These are phyloP conservation scores for Dentipellis fragilis DNA, from an alignment of 768 basidiomycete species.

Conservation along the genomic window DNA sequence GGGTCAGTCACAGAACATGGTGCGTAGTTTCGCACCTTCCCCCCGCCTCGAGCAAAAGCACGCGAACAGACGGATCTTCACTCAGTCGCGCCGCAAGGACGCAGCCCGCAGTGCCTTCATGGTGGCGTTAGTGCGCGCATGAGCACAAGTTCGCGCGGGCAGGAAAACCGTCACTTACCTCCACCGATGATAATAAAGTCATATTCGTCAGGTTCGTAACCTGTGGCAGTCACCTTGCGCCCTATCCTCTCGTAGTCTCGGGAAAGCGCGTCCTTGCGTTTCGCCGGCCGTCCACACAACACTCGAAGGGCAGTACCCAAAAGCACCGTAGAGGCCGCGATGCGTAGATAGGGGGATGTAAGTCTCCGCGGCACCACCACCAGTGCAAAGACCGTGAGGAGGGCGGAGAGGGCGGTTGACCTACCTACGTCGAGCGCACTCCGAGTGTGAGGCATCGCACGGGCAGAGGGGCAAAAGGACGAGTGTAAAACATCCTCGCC, in stretches of 20 bases:
- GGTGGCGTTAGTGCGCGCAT: background rate
- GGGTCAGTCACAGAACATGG: background rate
- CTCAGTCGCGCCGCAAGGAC: conserved; percentile 48
- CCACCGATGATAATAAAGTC: conserved; percentile 29
- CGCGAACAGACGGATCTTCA: conserved; percentile 42
- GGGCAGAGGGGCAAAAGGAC: too few relatives aligned
- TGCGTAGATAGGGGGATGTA: background rate
- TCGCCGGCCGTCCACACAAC: background rate
- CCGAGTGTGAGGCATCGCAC: background rate
- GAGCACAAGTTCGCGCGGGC: background rate
- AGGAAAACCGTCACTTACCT: conserved; percentile 16
- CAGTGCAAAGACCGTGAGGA: background rate
- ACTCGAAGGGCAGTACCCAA: background rate
- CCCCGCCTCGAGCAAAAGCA: conserved; percentile 52
- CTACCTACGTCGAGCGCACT: background rate
- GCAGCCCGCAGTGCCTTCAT: conserved; percentile 49
- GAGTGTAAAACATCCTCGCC: too few relatives aligned
- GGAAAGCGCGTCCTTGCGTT: background rate
- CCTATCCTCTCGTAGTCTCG: background rate
- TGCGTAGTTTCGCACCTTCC: conserved; percentile 34
- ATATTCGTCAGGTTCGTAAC: conserved; percentile 17
- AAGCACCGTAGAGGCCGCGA: background rate
- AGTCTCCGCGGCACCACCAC: background rate
- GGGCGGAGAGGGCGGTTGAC: background rate
- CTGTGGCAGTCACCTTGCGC: background rate